Evolutionary conservation across 495 filamentous ascomycete species (phyloP), one percentile per base, ranked within the genome.

Genomic region (Jackrogersella multiformis): DNA sequence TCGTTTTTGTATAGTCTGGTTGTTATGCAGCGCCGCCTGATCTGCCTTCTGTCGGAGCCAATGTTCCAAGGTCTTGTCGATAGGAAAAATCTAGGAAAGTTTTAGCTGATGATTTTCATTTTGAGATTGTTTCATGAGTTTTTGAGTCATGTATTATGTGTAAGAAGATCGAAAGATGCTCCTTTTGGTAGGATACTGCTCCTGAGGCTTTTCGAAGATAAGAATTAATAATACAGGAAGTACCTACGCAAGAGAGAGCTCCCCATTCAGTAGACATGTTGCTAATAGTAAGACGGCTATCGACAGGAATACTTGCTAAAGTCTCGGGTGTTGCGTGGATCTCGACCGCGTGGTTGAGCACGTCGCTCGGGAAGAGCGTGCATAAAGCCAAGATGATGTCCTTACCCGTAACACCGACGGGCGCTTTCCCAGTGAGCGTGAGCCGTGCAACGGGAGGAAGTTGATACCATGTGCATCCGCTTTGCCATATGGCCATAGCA

Each of bases 1-100:
- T 2, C 87, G 84, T 13, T 82, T 62, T 45, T 77, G 76, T 2
- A 71, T 41, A 4, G 74, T 63, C 5, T 45, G 16, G 20, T 68
- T 51, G 56, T 66, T 56, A 7, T 77, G 69, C 74, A 84, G 83
- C 12, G 88, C 88, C 0, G 88, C 80, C 2, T 81, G 82, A 0
- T 90, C 91, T 15, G 93, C 93, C 79, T 92, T 96, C 68, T 79
- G 81, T 20, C 87, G 82, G 6, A 94, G 74, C 94, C 95, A 98
- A n/a, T 77, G 76, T 67, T 88, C 79, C 21, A 98, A 81, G 0
- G 87, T 81, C 0, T 69, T 60, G 71, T 99, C 94, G 58, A 96
- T 91, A 3, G 94, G 94, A 79, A 97, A 98, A 13, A 94, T n/a
- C n/a, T n/a, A n/a, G n/a, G n/a, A n/a, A n/a, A n/a, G n/a, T n/a